phyloP scores from a whole-genome alignment of 2,329 filamentous ascomycete genomes.

The Alternaria ventricosa region DNA sequence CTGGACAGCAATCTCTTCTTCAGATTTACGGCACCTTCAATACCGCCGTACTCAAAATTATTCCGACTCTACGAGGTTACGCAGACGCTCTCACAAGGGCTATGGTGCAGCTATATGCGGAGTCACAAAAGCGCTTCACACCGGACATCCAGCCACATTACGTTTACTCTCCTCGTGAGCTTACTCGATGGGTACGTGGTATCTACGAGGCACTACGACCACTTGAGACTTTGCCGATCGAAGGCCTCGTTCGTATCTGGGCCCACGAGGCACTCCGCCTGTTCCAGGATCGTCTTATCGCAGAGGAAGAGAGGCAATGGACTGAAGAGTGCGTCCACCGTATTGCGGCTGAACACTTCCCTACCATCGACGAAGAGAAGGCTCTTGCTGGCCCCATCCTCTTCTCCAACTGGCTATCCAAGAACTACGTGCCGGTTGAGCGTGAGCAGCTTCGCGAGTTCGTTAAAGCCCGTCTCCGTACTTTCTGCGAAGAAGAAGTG shows the following conservation, averaged over 20 bases:
- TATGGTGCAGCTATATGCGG: slow-evolving; percentile 96
- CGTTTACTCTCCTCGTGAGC: slow-evolving; percentile 97
- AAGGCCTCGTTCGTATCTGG: slow-evolving; percentile 96
- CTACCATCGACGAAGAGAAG: slow-evolving; percentile 88
- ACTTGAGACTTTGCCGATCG: slow-evolving; percentile 83
- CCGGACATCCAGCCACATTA: slow-evolving; percentile 98
- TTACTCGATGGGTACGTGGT: slow-evolving; percentile 96
- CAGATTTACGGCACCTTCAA: slow-evolving; percentile 99
- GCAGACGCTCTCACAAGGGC: slow-evolving; percentile 92
- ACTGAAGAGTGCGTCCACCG: slow-evolving; percentile 86
- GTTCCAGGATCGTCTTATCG: slow-evolving; percentile 96
- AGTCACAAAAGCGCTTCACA: slow-evolving; percentile 94
- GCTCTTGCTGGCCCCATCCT: slow-evolving; percentile 92
- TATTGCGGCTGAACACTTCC: slow-evolving; percentile 91
- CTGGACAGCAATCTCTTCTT: slow-evolving; percentile 88
- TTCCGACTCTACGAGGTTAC: slow-evolving; percentile 93
- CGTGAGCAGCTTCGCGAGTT: slow-evolving; percentile 95
- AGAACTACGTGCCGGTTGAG: slow-evolving; percentile 97
- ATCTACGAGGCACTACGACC: slow-evolving; percentile 96
- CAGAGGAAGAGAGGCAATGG: slow-evolving; percentile 93
- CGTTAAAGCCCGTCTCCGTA: slow-evolving; percentile 94
- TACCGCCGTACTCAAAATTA: slow-evolving; percentile 92
- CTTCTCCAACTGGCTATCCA: slow-evolving; percentile 99
- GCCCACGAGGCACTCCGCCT: slow-evolving; percentile 94
- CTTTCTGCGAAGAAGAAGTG: slow-evolving; percentile 99